phyloP scores from a whole-genome alignment of 345 rosid species.

The Mangifera indica region DNA sequence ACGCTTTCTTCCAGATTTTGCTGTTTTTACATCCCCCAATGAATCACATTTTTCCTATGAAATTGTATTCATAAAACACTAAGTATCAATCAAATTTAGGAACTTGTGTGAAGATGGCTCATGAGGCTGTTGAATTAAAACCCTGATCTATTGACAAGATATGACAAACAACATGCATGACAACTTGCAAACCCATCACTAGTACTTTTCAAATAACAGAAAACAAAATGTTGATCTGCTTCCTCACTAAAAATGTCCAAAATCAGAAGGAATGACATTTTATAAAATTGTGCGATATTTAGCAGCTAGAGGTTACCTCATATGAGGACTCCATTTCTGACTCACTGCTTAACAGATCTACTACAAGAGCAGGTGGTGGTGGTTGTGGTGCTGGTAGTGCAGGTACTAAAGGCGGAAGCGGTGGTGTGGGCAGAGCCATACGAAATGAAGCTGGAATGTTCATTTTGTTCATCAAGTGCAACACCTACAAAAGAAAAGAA shows the following conservation, averaged over 20 bases:
- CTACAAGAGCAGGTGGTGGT: constrained; percentile 30
- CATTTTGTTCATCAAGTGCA: constrained; percentile 99
- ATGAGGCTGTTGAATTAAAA: neutral
- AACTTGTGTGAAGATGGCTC: neutral
- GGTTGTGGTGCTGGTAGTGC: constrained; percentile 44
- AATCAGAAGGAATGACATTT: neutral
- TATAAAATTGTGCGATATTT: neutral
- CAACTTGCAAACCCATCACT: neutral
- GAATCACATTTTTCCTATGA: constrained; percentile 34
- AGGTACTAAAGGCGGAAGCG: constrained; percentile 62
- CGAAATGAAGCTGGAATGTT: constrained; percentile 97
- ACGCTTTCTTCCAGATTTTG: constrained; percentile 59
- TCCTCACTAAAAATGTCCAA: constrained; percentile 3
- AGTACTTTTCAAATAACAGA: neutral
- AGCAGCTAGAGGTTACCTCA: constrained; percentile 50
- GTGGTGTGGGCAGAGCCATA: constrained; percentile 90
- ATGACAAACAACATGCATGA: neutral
- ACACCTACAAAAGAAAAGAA: constrained; percentile 54
- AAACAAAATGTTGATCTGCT: neutral
- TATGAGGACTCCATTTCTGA: constrained; percentile 91
- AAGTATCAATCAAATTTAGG: neutral
- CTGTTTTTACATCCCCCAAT: constrained; percentile 24
- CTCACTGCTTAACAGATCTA: constrained; percentile 68
- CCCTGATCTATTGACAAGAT: neutral
- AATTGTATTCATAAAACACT: constrained; percentile 11